These are phyloP conservation scores for Fusarium euwallaceae DNA, from an alignment of 2,329 filamentous ascomycete genomes.

Conservation along the genomic window DNA sequence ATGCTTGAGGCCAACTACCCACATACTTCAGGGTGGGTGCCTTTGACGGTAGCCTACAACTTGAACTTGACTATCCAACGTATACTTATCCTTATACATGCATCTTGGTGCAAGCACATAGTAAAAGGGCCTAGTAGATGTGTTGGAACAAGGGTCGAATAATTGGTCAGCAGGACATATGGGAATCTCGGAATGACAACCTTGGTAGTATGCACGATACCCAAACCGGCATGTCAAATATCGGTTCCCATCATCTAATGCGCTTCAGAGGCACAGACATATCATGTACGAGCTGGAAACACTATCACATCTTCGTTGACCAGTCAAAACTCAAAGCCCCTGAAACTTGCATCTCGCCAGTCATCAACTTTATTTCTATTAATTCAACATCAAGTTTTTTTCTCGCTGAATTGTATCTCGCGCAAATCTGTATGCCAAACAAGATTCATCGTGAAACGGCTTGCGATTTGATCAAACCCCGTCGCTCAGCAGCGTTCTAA, in stretches of 20 bases:
- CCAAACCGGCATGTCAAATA: background rate
- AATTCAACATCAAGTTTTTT: background rate
- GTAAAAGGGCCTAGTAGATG: background rate
- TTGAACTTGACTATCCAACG: background rate
- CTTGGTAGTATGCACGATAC: background rate
- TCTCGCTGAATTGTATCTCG: background rate
- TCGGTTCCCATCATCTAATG: background rate
- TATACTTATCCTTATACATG: background rate
- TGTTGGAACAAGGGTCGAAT: background rate
- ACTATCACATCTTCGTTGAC: background rate
- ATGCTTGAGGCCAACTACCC: background rate
- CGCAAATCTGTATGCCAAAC: background rate
- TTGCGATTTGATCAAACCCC: slow-evolving; percentile 7
- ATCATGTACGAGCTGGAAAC: background rate
- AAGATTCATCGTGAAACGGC: slow-evolving; percentile 1
- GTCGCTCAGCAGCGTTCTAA: slow-evolving; percentile 24
- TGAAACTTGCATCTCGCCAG: too few relatives aligned
- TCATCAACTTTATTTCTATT: background rate
- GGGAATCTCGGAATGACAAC: background rate
- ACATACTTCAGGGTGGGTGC: background rate
- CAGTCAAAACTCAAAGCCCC: background rate
- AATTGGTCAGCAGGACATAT: background rate
- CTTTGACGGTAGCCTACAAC: background rate
- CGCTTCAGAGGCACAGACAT: background rate
- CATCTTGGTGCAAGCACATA: background rate